Evolutionary conservation across 2,329 filamentous ascomycete species (phyloP).

Genomic region (Diaporthe vaccinii): DNA sequence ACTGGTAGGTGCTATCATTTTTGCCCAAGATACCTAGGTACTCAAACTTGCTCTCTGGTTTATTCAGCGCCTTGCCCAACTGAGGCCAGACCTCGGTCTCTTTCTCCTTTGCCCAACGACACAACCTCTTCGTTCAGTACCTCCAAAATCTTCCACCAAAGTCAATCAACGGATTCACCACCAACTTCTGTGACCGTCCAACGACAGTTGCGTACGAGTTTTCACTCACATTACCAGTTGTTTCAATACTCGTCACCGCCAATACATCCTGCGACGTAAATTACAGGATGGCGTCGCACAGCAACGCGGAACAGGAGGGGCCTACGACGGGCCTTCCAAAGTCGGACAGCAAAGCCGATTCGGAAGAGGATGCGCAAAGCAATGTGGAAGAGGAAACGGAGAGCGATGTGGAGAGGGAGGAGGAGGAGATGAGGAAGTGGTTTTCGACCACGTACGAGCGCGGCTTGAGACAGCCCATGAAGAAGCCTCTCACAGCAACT

Average conservation of each 20-base stretch:
- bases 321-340: not conserved
- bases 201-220: not conserved
- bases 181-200: not conserved
- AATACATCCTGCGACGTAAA: not conserved
- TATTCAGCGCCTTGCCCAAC: too few relatives aligned
- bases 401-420: too few relatives aligned
- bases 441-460: slow-evolving; percentile 42
- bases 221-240: not conserved
- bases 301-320: not conserved
- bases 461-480: slow-evolving; percentile 39
- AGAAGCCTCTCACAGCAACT: slow-evolving; percentile 42
- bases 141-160: too few relatives aligned
- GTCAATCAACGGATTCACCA: not conserved
- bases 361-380: not conserved
- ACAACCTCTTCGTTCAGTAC: too few relatives aligned
- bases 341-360: not conserved
- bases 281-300: slow-evolving; percentile 9
- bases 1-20: too few relatives aligned
- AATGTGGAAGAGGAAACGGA: not conserved
- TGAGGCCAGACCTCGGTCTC: too few relatives aligned
- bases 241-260: not conserved
- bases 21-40: too few relatives aligned
- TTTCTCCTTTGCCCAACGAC: too few relatives aligned
- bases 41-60: too few relatives aligned
- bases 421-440: not conserved